A percentile compares a stretch with the other conserved stretches of the same genome.
phyloP scores from a whole-genome alignment of 2,329 filamentous ascomycete species.

The Aspergillus puulaauensis region DNA sequence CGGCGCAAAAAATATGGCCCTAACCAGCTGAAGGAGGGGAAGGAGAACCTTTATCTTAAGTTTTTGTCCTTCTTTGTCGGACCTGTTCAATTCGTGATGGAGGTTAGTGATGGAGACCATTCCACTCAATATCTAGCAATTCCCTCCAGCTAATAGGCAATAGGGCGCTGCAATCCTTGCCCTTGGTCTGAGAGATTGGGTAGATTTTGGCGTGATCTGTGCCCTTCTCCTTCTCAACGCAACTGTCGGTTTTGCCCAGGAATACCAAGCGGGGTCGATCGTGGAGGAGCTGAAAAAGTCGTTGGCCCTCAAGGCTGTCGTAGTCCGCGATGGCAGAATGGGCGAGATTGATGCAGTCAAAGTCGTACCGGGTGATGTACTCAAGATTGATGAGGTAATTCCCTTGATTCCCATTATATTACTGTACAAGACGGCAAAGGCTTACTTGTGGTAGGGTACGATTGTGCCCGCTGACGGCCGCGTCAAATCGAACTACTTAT shows the following conservation, averaged over 20 bases:
- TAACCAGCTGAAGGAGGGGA: slow-evolving; percentile 90
- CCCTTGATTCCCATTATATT: not conserved
- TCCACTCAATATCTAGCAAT: not conserved
- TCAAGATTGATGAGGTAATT: slow-evolving; percentile 74
- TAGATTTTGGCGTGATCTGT: slow-evolving; percentile 91
- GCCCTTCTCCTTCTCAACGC: slow-evolving; percentile 82
- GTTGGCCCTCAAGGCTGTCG: slow-evolving; percentile 81
- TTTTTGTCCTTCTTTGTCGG: slow-evolving; percentile 81
- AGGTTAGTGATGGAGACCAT: slow-evolving; percentile 53
- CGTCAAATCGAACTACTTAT: slow-evolving; percentile 78
- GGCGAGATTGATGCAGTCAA: slow-evolving; percentile 79
- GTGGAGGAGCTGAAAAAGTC: slow-evolving; percentile 91
- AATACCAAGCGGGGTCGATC: slow-evolving; percentile 86
- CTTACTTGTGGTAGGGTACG: slow-evolving; percentile 58
- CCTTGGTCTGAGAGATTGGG: slow-evolving; percentile 82
- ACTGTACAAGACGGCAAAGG: not conserved
- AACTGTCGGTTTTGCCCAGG: slow-evolving; percentile 80
- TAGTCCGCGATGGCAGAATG: slow-evolving; percentile 76
- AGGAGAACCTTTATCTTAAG: slow-evolving; percentile 80
- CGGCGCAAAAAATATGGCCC: slow-evolving; percentile 72
- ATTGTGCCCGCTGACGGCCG: slow-evolving; percentile 88
- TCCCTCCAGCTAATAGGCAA: slow-evolving; percentile 6
- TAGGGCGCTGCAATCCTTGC: slow-evolving; percentile 75
- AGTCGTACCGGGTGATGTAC: slow-evolving; percentile 85
- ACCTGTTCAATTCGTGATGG: slow-evolving; percentile 93